phyloP scores from a whole-genome alignment of 345 rosid species.

The Rhizophora apiculata region DNA sequence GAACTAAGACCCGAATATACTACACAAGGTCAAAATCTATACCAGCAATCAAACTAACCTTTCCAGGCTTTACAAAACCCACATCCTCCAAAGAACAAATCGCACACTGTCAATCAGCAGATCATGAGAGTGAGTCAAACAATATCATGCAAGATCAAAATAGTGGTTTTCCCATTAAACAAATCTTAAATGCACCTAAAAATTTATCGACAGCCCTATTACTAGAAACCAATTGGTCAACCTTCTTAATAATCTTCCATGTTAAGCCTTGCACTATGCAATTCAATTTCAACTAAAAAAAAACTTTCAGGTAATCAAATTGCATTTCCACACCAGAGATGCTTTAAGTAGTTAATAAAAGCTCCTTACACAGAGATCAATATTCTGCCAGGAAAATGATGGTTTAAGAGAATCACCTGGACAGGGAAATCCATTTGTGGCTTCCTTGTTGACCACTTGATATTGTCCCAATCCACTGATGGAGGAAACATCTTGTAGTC shows the following conservation, averaged over 20 bases:
- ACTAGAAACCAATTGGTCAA: too few relatives aligned
- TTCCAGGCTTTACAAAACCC: conserved; percentile 69
- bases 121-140: conserved; percentile 16
- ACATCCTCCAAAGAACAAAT: conserved; percentile 93
- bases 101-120: conserved; percentile 57
- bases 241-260: neutral
- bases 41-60: conserved; percentile 38
- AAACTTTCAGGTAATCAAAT: neutral
- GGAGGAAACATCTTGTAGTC: conserved; percentile 99
- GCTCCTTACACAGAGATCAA: too few relatives aligned
- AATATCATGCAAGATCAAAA: neutral
- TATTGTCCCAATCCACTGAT: conserved; percentile 86
- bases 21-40: too few relatives aligned
- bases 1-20: too few relatives aligned
- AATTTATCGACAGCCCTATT: neutral
- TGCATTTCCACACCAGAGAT: too few relatives aligned
- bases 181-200: neutral
- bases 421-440: conserved; percentile 99
- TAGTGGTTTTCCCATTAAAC: neutral
- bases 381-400: neutral
- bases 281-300: neutral
- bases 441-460: conserved; percentile 80
- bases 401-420: conserved; percentile 52
- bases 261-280: neutral
- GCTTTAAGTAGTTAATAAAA: too few relatives aligned